Evolutionary conservation across 768 basidiomycete species (phyloP), one percentile per base, ranked within the genome.

Genomic region (Naematelia aurantialba): DNA sequence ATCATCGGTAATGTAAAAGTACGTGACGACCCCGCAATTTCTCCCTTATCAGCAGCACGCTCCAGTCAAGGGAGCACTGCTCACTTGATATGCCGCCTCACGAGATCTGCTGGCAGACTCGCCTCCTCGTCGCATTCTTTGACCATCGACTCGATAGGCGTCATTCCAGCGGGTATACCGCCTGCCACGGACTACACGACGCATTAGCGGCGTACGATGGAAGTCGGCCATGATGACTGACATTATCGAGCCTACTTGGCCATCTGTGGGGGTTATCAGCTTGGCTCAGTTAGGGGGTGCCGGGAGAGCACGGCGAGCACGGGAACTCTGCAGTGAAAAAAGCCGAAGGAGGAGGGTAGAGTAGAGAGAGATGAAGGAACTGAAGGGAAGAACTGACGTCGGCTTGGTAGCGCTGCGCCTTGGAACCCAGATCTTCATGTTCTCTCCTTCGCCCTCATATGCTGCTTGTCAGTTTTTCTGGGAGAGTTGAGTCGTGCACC

Each of bases 91-190:
- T 86, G 78, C 21, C 81, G 78, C 49, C 82, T 79, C 11, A 89
- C 84, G 46, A 90, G 72, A n/a, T 80, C 76, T 52, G 85, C 85
- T 2, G 81, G 80, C 22, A 97, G 80, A 65, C 87, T 90, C 1
- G 92, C 94, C 76, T 99, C 94, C 72, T 98, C 94, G 81, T 85
- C 86, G 55, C 89, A 87, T 76, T 97, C 94, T 72, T 94, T 96
- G 34, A 93, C 82, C 45, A 97, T 79, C 1, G 85, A 82, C 49
- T 91, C 87, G 49, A 89, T 83, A 2, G 83, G 77, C 0, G 82
- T 71, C 79, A 87, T 85, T 0, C 91, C 89, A 19, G 86, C 84
- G 0, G 91, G 85, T 29, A 94, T 92, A 1, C 94, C 94, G 0
- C 94, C 94, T 2, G 92, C 92, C 45, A 79, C 76, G 13, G 68